These are phyloP conservation scores for Alternaria metachromatica DNA, from an alignment of 2,329 filamentous ascomycete genomes.

Conservation along the genomic window DNA sequence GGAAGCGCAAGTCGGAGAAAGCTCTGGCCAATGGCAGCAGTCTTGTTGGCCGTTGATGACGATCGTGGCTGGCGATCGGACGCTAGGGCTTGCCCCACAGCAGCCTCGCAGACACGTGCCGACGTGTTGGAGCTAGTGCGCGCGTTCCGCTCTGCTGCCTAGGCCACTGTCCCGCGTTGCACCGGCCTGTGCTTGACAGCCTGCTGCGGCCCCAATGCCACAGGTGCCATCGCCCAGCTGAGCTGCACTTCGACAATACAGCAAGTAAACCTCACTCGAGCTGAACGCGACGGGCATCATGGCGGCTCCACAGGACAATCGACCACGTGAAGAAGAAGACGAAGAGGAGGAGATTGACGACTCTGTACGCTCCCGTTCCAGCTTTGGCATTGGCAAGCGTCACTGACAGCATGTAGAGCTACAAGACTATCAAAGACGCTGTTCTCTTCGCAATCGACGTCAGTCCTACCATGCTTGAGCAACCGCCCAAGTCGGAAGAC, in stretches of 20 bases:
- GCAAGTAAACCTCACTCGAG: neutral
- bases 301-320: constrained; percentile 41
- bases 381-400: neutral
- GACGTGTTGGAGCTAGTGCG: constrained; percentile 25
- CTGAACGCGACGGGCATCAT: constrained; percentile 22
- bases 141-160: constrained; percentile 36
- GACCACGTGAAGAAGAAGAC: constrained; percentile 62
- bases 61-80: constrained; percentile 34
- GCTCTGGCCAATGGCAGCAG: constrained; percentile 34
- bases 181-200: neutral
- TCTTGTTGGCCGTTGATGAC: constrained; percentile 26
- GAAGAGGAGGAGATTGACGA: constrained; percentile 75
- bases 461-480: constrained; percentile 81
- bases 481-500: constrained; percentile 64
- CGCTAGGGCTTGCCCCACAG: constrained; percentile 6
- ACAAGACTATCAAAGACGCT: constrained; percentile 95
- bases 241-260: neutral
- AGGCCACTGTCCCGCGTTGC: constrained; percentile 8
- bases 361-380: constrained; percentile 53
- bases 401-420: constrained; percentile 61
- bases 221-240: neutral
- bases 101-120: constrained; percentile 21
- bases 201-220: neutral
- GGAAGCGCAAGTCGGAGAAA: constrained; percentile 21
- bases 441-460: constrained; percentile 95